Conservation (phyloP, 2,329 filamentous ascomycete genomes). For the Trichoderma atroviride region DNA sequence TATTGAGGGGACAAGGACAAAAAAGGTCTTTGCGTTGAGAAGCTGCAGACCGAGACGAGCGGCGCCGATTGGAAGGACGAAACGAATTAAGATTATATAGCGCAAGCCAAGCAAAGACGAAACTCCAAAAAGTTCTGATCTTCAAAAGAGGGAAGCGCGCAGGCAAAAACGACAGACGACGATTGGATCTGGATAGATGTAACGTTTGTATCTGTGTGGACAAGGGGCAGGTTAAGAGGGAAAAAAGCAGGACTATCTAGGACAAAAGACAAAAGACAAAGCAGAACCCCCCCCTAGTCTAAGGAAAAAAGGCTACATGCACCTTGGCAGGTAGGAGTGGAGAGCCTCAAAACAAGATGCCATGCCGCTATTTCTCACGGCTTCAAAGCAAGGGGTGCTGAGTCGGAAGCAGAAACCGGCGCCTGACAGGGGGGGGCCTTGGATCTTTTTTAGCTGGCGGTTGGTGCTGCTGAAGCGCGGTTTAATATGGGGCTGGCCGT, state of each 20-base stretch:
- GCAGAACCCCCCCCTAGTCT: neutral
- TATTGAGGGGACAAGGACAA: neutral
- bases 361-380: slow-evolving; percentile 20
- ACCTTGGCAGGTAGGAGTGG: neutral
- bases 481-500: neutral
- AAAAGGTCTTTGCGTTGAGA: neutral
- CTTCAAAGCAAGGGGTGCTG: slow-evolving; percentile 11
- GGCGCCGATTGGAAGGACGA: neutral
- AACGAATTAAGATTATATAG: slow-evolving; percentile 17
- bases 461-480: neutral
- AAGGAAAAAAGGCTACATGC: neutral
- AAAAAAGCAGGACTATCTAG: neutral
- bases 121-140: neutral
- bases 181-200: slow-evolving; percentile 11
- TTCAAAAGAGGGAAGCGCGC: neutral
- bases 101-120: slow-evolving; percentile 10
- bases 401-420: slow-evolving; percentile 20
- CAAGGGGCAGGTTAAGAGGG: neutral
- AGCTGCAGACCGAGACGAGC: neutral
- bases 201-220: neutral
- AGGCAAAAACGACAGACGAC: neutral
- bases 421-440: slow-evolving; percentile 9
- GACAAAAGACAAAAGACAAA: neutral
- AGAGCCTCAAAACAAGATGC: slow-evolving; percentile 16
- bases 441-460: slow-evolving; percentile 1